These are phyloP conservation scores for Myxozyma vanderwaltii DNA, from an alignment of 805 yeast genomes.

Conservation along the genomic window DNA sequence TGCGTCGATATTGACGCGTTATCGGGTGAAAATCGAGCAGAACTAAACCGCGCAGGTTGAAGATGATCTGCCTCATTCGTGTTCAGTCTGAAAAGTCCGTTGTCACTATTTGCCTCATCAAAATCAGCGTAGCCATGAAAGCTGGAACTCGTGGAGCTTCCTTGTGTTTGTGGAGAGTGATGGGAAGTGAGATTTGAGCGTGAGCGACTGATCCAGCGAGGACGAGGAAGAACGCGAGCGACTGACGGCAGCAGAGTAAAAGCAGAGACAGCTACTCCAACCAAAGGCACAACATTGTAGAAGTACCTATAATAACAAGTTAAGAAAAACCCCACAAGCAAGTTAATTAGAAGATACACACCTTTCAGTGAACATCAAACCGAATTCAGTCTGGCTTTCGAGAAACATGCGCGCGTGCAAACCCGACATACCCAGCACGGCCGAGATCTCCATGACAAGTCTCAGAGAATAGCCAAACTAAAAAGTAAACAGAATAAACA, in stretches of 20 bases:
- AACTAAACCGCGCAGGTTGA: background rate
- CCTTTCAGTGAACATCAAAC: background rate
- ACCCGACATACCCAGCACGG: background rate
- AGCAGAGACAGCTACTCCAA: conserved; percentile 1
- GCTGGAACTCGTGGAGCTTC: background rate
- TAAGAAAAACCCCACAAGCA: background rate
- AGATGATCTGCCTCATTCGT: background rate
- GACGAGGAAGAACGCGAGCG: background rate
- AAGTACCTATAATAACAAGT: background rate
- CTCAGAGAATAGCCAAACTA: background rate
- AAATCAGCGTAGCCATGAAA: background rate
- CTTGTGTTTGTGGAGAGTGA: background rate
- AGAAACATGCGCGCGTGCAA: background rate
- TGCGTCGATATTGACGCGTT: conserved; percentile 1
- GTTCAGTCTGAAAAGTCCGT: conserved; percentile 1
- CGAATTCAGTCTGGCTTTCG: background rate
- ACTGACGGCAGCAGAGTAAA: background rate
- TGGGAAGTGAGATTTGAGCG: background rate
- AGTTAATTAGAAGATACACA: background rate
- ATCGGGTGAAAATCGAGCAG: background rate
- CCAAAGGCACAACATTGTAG: background rate
- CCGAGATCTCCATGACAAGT: background rate
- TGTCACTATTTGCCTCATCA: conserved; percentile 7
- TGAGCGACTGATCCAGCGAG: conserved; percentile 4
- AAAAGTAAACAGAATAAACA: background rate